Percentiles rank a stretch among this genome's conserved stretches.
phyloP scores from a whole-genome alignment of 2,329 filamentous ascomycete genomes.

The Pezicula neosporulosa region DNA sequence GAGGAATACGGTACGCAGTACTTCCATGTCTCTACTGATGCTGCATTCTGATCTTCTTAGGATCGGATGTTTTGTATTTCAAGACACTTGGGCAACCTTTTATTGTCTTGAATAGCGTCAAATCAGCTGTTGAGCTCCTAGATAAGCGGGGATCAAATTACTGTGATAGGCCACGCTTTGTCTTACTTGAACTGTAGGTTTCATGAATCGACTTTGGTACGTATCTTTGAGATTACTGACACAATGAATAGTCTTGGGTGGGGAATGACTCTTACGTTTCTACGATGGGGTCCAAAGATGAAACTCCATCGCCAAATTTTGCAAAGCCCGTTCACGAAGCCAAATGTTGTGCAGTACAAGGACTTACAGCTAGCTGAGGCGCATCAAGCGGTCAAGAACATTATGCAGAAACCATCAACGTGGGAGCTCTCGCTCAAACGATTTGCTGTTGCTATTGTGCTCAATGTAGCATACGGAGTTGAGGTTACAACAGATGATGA shows the following conservation, averaged over 20 bases:
- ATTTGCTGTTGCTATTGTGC: too few species aligned
- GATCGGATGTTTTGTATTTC: constrained; percentile 21
- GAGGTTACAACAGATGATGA: too few species aligned
- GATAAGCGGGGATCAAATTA: constrained; percentile 43
- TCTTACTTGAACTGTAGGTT: constrained; percentile 21
- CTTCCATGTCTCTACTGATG: not conserved
- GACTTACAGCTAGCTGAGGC: too few species aligned
- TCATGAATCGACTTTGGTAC: not conserved
- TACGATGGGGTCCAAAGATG: constrained; percentile 22
- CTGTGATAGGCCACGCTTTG: constrained; percentile 41
- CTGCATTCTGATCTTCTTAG: constrained; percentile 20
- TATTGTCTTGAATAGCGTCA: constrained; percentile 40
- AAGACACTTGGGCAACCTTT: constrained; percentile 27
- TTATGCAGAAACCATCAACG: too few species aligned
- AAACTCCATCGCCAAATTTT: constrained; percentile 35
- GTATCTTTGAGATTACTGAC: not conserved
- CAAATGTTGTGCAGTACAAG: too few species aligned
- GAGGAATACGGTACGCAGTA: constrained; percentile 14
- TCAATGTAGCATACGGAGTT: too few species aligned
- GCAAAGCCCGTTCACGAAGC: constrained; percentile 28
- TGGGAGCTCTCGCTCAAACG: too few species aligned
- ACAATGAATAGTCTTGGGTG: constrained; percentile 23
- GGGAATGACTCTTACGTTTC: constrained; percentile 18
- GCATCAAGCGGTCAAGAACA: too few species aligned
- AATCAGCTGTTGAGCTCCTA: constrained; percentile 39